Evolutionary conservation across 108 stramenopile species (phyloP).

Genomic region (Stephanodiscus minutulus): DNA sequence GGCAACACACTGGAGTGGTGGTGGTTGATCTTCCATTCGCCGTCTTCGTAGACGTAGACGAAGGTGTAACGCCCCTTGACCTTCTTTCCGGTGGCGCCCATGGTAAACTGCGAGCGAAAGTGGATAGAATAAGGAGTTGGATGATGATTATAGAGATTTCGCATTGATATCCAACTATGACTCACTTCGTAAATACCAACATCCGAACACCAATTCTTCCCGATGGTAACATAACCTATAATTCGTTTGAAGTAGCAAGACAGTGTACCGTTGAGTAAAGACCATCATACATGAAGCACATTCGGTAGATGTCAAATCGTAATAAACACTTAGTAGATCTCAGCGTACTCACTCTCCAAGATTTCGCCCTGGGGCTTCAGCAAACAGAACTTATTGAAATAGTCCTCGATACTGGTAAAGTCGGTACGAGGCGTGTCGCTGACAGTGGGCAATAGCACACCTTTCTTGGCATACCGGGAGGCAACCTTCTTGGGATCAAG

Average conservation of each 20-base stretch:
- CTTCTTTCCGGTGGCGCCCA: constrained; percentile 51
- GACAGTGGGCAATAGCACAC: constrained; percentile 53
- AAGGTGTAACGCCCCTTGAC: constrained; percentile 66
- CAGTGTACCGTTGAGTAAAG: no score
- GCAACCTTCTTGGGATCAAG: constrained; percentile 48
- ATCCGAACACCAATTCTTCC: constrained; percentile 62
- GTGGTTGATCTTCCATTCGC: constrained; percentile 73
- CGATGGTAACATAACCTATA: constrained; percentile 37
- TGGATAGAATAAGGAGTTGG: not conserved
- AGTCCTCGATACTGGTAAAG: constrained; percentile 55
- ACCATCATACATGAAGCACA: no score
- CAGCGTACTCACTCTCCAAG: constrained; percentile 31
- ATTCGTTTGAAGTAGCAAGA: no score
- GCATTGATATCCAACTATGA: not conserved
- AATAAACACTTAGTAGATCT: no score
- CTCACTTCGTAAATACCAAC: constrained; percentile 59
- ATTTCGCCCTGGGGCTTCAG: constrained; percentile 66
- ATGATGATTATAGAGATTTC: not conserved
- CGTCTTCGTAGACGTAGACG: constrained; percentile 66
- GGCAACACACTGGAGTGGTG: constrained; percentile 63
- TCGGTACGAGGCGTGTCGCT: constrained; percentile 59
- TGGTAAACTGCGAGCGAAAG: constrained; percentile 41
- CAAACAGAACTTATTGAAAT: constrained; percentile 55
- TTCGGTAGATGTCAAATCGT: no score
- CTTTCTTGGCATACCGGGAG: constrained; percentile 47